Base-by-base conservation (phyloP, 768 basidiomycete species). In the Xerocomellus chrysenteron region DNA sequence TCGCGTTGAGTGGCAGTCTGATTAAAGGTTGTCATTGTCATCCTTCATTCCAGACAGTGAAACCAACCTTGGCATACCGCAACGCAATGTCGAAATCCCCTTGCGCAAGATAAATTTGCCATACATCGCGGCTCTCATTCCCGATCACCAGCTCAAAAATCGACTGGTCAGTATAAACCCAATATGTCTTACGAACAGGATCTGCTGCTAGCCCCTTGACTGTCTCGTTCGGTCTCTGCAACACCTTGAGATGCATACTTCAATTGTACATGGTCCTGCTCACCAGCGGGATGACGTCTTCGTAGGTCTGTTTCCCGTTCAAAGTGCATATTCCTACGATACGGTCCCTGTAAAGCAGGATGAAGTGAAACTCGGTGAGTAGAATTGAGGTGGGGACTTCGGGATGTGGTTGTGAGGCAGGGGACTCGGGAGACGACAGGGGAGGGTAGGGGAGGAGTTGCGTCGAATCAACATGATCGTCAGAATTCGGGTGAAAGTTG, bases 51-150 rank as follows among this genome's bases (percentile, higher is more conserved):
- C 3, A 7, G 17, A 24, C 26, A 45, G 35, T 12, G 41, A 40
- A 41, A 61, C 78, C 30, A 43, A 91, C 96, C 79, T 92, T 93
- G 24, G 93, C 83, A 73, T 91, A 91, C 54, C 81, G 78, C 52
- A 96, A 73, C 0, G 96, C 92, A 1, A 80, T 71, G n/a, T 92
- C 88, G 61, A 84, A 94, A 51, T 87, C 82, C 3, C 81, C 84
- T 64, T 89, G 85, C 51, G 87, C 82, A 10, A 98, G 78, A 71
- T 91, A 93, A 52, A 94, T 86, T 66, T 86, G 85, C 97, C 97
- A 99, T 9, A 99, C 87, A 68, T 98, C 92, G 12, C 95, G 83
- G 66, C 91, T 90, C 75, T 99, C 97, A 63, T 95, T 93, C 9
- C 80, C 79, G 12, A 92, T 80, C 7, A 88, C 83, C 26, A 99